phyloP scores from a whole-genome alignment of 306 rosid genomes.

The Macrotyloma uniflorum region DNA sequence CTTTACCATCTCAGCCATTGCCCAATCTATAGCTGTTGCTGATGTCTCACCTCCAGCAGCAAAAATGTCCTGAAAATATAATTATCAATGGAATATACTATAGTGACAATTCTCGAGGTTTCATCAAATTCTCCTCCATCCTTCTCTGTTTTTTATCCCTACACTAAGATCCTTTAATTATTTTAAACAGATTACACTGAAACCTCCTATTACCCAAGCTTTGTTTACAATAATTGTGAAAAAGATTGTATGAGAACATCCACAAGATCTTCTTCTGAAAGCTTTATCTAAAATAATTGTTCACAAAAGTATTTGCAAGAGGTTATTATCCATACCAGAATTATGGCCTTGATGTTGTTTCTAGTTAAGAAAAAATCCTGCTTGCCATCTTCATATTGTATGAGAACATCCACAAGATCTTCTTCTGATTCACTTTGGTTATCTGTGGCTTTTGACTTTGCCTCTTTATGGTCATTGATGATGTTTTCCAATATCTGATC shows the following conservation, averaged over 20 bases:
- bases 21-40: conserved; percentile 41
- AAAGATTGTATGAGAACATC: no score
- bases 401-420: neutral
- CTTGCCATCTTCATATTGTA: neutral
- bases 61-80: conserved; percentile 32
- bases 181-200: no score
- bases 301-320: neutral
- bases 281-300: no score
- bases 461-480: neutral
- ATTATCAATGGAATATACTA: neutral
- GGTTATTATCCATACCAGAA: conserved; percentile 2
- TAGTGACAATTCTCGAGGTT: no score
- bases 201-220: no score
- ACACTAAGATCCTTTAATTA: no score
- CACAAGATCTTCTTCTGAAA: no score
- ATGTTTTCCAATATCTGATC: neutral
- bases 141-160: no score
- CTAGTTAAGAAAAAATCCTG: neutral
- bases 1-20: conserved; percentile 38
- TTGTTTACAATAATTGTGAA: no score
- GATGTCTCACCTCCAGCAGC: conserved; percentile 51
- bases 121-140: no score
- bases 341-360: neutral
- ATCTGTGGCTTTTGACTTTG: neutral
- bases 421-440: neutral